Percentiles rank a stretch among this genome's conserved stretches.
These are phyloP conservation scores for Pseudogymnoascus sp. DNA, from an alignment of 2,329 filamentous ascomycete genomes.

Conservation along the genomic window DNA sequence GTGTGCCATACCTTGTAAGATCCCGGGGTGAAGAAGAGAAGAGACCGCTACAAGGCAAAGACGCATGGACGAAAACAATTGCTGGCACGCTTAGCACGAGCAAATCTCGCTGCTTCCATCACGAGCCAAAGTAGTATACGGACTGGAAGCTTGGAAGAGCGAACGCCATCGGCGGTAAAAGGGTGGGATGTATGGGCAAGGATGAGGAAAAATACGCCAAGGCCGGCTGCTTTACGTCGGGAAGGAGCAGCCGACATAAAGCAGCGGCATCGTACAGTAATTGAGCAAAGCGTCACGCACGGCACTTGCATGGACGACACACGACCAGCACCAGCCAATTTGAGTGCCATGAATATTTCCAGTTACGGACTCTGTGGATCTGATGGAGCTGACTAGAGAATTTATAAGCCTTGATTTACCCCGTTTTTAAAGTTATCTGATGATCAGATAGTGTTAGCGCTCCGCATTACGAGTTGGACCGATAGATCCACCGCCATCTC, in stretches of 20 bases:
- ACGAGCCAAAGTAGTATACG: neutral
- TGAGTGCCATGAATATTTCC: neutral
- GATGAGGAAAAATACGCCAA: neutral
- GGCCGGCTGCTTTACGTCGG: neutral
- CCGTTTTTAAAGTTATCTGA: constrained; percentile 5
- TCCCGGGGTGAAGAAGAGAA: neutral
- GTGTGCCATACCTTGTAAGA: neutral
- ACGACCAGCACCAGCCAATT: neutral
- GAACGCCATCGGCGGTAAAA: neutral
- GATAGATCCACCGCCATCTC: neutral
- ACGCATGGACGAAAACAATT: neutral
- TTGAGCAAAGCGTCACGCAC: neutral
- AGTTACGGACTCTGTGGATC: neutral
- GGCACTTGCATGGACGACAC: neutral
- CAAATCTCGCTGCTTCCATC: neutral
- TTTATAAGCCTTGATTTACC: constrained; percentile 1
- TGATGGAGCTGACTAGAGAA: neutral
- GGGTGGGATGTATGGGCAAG: neutral
- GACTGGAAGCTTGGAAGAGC: neutral
- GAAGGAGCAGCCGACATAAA: neutral
- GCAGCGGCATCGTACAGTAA: neutral
- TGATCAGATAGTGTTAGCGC: neutral
- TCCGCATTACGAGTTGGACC: neutral
- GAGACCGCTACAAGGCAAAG: neutral
- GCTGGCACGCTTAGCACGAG: neutral